Percentiles rank a stretch among this genome's conserved stretches.
These are phyloP conservation scores for Microdochium trichocladiopsis DNA, from an alignment of 2,329 filamentous ascomycete species.

Conservation along the genomic window DNA sequence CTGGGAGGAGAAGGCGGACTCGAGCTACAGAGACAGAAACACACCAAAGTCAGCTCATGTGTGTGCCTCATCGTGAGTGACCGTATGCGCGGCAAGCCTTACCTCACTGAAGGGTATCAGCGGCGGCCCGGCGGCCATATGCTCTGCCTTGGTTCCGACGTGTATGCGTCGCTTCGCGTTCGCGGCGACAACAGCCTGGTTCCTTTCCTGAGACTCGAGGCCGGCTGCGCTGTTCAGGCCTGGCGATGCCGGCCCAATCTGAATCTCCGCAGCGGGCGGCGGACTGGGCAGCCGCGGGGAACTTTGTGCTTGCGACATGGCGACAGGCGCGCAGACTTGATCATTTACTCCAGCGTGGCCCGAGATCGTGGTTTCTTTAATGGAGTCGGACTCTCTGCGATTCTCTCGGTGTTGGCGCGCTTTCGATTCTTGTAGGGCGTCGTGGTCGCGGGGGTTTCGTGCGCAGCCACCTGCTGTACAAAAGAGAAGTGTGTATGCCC, in stretches of 20 bases:
- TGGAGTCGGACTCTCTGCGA: too few relatives aligned
- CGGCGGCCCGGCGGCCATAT: conserved; percentile 90
- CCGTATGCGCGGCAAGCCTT: conserved; percentile 18
- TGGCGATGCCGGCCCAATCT: conserved; percentile 76
- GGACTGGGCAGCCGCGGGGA: conserved; percentile 92
- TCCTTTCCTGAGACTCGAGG: conserved; percentile 54
- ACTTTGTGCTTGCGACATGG: conserved; percentile 58
- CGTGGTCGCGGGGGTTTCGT: too few relatives aligned
- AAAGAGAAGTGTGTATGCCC: too few relatives aligned
- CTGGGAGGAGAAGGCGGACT: conserved; percentile 94
- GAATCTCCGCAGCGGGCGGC: conserved; percentile 89
- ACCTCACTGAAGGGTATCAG: conserved; percentile 81
- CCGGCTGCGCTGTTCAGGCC: conserved; percentile 32
- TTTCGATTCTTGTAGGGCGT: too few relatives aligned
- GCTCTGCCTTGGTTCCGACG: conserved; percentile 81
- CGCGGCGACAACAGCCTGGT: conserved; percentile 58
- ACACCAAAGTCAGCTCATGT: too few relatives aligned
- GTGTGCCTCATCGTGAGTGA: too few relatives aligned
- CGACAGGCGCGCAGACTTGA: conserved; percentile 6
- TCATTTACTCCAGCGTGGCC: too few relatives aligned
- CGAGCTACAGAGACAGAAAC: conserved; percentile 57
- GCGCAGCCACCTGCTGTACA: too few relatives aligned
- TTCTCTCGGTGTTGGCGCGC: background rate
- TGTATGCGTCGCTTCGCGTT: conserved; percentile 80
- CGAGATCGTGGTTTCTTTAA: too few relatives aligned